Evolutionary conservation across 805 yeast genomes (phyloP).

Genomic region (Wickerhamomyces alni): DNA sequence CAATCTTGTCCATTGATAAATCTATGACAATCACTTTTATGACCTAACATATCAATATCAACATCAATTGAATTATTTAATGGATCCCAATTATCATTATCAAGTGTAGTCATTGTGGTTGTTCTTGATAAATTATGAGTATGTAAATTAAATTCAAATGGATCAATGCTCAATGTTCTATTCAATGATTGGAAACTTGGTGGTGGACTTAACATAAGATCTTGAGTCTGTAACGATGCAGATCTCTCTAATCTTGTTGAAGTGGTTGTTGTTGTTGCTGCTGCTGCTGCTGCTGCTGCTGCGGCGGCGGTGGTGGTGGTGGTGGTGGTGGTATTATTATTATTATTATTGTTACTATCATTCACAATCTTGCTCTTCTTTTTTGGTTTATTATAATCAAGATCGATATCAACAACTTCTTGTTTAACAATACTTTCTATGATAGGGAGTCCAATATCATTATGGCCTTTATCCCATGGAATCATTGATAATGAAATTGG

Average conservation of each 20-base stretch:
- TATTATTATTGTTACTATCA: no score
- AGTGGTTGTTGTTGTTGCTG: no score
- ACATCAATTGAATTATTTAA: background rate
- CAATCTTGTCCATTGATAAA: background rate
- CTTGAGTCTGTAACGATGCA: conserved; percentile 8
- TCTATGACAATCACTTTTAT: background rate
- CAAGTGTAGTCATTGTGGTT: conserved; percentile 17
- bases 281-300: no score
- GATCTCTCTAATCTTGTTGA: conserved; percentile 10
- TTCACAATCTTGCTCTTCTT: conserved; percentile 8
- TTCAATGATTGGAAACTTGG: conserved; percentile 3
- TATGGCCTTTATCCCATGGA: background rate
- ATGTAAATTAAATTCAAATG: conserved; percentile 1
- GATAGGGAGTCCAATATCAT: conserved; percentile 7
- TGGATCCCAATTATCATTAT: conserved; percentile 7
- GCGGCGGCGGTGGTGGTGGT: no score
- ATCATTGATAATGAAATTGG: conserved; percentile 12
- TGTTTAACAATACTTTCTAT: conserved; percentile 1
- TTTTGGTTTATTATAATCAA: conserved; percentile 5
- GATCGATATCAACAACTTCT: background rate
- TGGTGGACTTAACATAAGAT: conserved; percentile 8
- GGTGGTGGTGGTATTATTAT: no score
- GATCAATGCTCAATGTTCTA: background rate
- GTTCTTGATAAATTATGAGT: conserved; percentile 10
- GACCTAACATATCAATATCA: conserved; percentile 1